phyloP scores from a whole-genome alignment of 345 rosid genomes.

The Salix dunnii region DNA sequence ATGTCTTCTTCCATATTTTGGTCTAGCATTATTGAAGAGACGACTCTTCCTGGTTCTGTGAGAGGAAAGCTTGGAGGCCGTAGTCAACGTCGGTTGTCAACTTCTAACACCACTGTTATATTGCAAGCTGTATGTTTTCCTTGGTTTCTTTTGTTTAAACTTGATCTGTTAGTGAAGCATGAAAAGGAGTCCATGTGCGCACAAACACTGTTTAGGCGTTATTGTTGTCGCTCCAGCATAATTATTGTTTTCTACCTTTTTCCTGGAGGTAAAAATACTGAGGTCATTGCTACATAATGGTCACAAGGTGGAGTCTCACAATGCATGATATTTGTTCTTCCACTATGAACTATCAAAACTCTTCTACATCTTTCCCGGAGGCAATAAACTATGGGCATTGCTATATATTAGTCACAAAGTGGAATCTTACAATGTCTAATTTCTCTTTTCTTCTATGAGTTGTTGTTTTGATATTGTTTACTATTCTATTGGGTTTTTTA shows the following conservation, averaged over 20 bases:
- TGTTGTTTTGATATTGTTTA: no score
- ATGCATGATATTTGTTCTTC: neutral
- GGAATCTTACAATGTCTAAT: no score
- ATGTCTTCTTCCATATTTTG: conserved; percentile 62
- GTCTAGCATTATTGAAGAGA: conserved; percentile 39
- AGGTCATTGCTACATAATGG: neutral
- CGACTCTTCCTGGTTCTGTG: conserved; percentile 62
- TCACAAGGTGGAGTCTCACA: neutral
- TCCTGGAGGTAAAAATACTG: neutral
- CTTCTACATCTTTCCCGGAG: no score
- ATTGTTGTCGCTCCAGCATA: neutral
- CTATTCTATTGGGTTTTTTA: no score
- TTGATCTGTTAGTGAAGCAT: conserved; percentile 11
- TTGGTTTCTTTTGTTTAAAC: conserved; percentile 5
- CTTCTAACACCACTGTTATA: conserved; percentile 57
- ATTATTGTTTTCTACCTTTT: neutral
- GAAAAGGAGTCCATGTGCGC: neutral
- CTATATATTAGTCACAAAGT: no score
- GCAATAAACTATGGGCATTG: no score
- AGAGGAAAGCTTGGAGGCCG: conserved; percentile 93
- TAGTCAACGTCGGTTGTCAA: conserved; percentile 85
- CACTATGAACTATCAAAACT: no score
- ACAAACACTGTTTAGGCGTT: neutral
- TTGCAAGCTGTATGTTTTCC: conserved; percentile 68
- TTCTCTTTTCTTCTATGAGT: no score